Evolutionary conservation across 768 basidiomycete species (phyloP).

Genomic region (Lactifluus subvellereus): DNA sequence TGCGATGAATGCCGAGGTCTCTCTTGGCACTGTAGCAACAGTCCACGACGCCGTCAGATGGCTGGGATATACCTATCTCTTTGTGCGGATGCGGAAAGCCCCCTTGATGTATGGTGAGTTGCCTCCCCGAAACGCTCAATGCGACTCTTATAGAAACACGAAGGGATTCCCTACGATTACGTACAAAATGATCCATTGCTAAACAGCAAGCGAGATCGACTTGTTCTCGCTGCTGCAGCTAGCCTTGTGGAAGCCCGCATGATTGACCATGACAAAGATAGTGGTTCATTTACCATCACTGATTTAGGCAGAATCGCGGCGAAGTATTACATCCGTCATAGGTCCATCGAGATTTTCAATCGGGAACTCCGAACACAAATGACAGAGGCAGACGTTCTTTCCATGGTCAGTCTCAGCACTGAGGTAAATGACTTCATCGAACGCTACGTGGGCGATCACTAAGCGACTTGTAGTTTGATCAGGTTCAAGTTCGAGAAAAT

Average conservation of each 20-base stretch:
- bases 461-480: conserved; percentile 62
- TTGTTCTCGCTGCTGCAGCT: conserved; percentile 61
- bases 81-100: conserved; percentile 90
- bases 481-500: conserved; percentile 89
- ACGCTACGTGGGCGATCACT: conserved; percentile 3
- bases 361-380: conserved; percentile 69
- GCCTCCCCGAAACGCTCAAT: neutral
- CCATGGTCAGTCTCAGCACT: conserved; percentile 81
- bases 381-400: conserved; percentile 89
- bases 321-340: conserved; percentile 87
- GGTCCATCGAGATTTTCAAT: conserved; percentile 86
- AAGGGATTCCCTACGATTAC: conserved; percentile 71
- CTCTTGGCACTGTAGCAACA: conserved; percentile 89
- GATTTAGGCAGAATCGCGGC: conserved; percentile 95
- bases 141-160: conserved; percentile 1
- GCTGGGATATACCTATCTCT: conserved; percentile 96
- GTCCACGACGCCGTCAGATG: conserved; percentile 84
- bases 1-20: conserved; percentile 90
- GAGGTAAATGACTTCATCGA: conserved; percentile 50
- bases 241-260: conserved; percentile 67
- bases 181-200: conserved; percentile 67
- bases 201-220: conserved; percentile 57
- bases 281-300: conserved; percentile 62
- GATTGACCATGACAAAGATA: conserved; percentile 65
- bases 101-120: conserved; percentile 73